Conservation (phyloP, 495 filamentous ascomycete species). For the Penicillium diatomitis region DNA sequence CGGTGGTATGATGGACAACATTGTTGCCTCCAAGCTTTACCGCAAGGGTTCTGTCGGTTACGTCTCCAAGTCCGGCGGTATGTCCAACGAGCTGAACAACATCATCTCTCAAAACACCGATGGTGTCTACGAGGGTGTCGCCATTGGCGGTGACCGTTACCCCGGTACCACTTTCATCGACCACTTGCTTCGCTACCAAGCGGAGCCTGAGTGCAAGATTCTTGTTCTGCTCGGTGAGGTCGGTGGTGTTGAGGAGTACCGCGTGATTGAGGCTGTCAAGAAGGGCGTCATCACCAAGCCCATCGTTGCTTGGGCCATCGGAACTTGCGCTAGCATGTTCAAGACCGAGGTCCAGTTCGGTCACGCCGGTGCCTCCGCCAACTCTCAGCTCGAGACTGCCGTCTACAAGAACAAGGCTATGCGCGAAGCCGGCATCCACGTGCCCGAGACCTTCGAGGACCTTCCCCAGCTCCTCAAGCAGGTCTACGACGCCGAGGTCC, state of each 20-base stretch:
- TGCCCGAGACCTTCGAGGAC: slow-evolving; percentile 96
- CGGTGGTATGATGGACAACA: slow-evolving; percentile 99
- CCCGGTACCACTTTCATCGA: slow-evolving; percentile 99
- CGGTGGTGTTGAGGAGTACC: slow-evolving; percentile 98
- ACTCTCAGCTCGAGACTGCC: slow-evolving; percentile 97
- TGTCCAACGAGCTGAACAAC: slow-evolving; percentile 99
- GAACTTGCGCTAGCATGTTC: slow-evolving; percentile 98
- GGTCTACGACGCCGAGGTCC: slow-evolving; percentile 80
- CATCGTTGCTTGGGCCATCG: slow-evolving; percentile 97
- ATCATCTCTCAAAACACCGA: slow-evolving; percentile 92
- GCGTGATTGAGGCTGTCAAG: slow-evolving; percentile 97
- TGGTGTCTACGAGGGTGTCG: slow-evolving; percentile 97
- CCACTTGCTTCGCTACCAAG: slow-evolving; percentile 90
- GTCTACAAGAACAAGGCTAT: slow-evolving; percentile 93
- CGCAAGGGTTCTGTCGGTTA: slow-evolving; percentile 97
- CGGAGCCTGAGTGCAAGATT: slow-evolving; percentile 95
- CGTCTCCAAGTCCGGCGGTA: slow-evolving; percentile 99
- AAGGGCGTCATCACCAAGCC: slow-evolving; percentile 91
- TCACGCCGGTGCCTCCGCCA: slow-evolving; percentile 96
- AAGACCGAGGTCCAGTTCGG: slow-evolving; percentile 99
- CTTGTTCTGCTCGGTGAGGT: slow-evolving; percentile 94
- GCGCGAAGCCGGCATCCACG: slow-evolving; percentile 86
- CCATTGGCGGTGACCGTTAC: slow-evolving; percentile 97
- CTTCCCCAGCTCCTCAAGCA: slow-evolving; percentile 63
- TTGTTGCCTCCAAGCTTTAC: slow-evolving; percentile 99